phyloP scores from a whole-genome alignment of 495 filamentous ascomycete species.

The Talaromyces trachyspermus region DNA sequence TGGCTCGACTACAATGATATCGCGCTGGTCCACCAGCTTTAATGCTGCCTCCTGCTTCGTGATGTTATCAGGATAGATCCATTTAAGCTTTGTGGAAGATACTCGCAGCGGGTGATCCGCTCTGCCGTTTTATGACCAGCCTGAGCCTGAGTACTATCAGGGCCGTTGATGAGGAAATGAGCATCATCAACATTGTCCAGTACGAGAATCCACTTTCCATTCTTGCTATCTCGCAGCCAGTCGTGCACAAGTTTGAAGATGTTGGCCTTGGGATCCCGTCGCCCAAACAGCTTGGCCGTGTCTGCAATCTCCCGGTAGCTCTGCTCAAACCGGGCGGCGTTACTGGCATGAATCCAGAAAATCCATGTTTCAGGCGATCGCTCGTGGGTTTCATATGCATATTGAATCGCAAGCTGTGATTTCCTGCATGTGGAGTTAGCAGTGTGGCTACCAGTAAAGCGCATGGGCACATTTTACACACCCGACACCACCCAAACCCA shows the following conservation, averaged over 20 bases:
- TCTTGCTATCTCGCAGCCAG: slow-evolving; percentile 30
- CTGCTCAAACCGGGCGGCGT: slow-evolving; percentile 29
- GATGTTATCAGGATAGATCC: slow-evolving; percentile 32
- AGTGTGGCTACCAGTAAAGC: not conserved
- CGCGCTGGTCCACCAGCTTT: slow-evolving; percentile 16
- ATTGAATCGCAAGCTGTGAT: slow-evolving; percentile 33
- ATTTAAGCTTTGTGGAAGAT: slow-evolving; percentile 28
- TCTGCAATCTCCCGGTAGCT: slow-evolving; percentile 33
- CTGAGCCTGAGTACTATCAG: not conserved
- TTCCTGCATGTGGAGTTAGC: slow-evolving; percentile 20
- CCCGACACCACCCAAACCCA: slow-evolving; percentile 27
- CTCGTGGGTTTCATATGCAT: slow-evolving; percentile 26
- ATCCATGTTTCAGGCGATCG: slow-evolving; percentile 36
- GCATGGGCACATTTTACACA: slow-evolving; percentile 8
- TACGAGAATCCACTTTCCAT: slow-evolving; percentile 34
- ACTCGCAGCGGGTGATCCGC: slow-evolving; percentile 12
- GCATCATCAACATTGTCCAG: slow-evolving; percentile 41
- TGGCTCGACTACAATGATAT: slow-evolving; percentile 32
- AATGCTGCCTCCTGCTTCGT: slow-evolving; percentile 18
- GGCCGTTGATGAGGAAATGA: slow-evolving; percentile 15
- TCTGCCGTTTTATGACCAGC: not conserved
- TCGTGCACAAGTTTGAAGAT: slow-evolving; percentile 30
- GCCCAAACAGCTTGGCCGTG: slow-evolving; percentile 23
- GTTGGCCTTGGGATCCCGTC: slow-evolving; percentile 30
- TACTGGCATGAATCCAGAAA: slow-evolving; percentile 44